These are phyloP conservation scores for Fusarium fujikuroi DNA, from an alignment of 2,329 filamentous ascomycete genomes.

Conservation along the genomic window DNA sequence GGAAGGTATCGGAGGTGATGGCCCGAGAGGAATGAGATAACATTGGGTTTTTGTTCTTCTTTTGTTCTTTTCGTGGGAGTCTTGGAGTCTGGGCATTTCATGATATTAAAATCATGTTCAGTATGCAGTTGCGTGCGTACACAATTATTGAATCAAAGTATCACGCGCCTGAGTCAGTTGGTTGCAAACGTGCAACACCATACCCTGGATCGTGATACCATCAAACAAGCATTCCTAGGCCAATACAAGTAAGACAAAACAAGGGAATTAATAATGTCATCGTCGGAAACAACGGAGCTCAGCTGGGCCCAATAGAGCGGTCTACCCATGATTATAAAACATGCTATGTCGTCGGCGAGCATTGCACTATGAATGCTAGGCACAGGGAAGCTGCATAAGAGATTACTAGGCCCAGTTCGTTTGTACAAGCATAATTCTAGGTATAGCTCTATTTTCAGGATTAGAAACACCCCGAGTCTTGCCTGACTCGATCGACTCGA, in stretches of 20 bases:
- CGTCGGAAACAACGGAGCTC: constrained; percentile 21
- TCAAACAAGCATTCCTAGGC: not conserved
- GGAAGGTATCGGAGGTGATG: constrained; percentile 1
- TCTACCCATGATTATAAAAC: constrained; percentile 3
- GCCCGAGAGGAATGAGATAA: not conserved
- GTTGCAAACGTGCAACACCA: not conserved
- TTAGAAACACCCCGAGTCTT: not conserved
- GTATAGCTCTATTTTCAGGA: constrained; percentile 6
- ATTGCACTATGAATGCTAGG: constrained; percentile 14
- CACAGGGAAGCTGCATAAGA: constrained; percentile 14
- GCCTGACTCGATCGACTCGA: not conserved
- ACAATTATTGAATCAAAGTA: not conserved
- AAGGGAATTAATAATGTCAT: constrained; percentile 1
- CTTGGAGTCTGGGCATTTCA: not conserved
- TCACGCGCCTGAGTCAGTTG: not conserved
- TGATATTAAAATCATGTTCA: not conserved
- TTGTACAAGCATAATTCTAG: constrained; percentile 1
- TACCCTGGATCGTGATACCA: constrained; percentile 8
- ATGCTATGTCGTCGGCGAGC: constrained; percentile 11
- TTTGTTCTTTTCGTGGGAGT: not conserved
- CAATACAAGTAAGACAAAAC: not conserved
- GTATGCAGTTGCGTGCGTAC: not conserved
- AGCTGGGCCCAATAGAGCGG: constrained; percentile 10
- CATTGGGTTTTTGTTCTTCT: not conserved
- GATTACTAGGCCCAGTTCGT: not conserved